Evolutionary conservation across 2,329 filamentous ascomycete species (phyloP).

Genomic region (Helotiales sp.): DNA sequence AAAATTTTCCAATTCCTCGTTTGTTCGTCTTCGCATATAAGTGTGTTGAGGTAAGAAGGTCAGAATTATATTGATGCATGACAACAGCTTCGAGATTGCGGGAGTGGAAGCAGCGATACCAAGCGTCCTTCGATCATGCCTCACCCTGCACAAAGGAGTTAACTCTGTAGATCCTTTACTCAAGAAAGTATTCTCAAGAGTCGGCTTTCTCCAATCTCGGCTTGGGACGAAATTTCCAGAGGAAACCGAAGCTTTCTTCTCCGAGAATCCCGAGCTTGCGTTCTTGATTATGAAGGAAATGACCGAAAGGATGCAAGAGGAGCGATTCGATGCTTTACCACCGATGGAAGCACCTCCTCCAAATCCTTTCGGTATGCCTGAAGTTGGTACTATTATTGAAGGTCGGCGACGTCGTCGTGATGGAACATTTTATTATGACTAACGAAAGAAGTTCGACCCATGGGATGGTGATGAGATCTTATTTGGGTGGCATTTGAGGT

Average conservation of each 20-base stretch:
- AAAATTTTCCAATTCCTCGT: no score
- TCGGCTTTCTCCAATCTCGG: constrained; percentile 48
- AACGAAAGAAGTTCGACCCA: neutral
- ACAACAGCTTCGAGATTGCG: constrained; percentile 33
- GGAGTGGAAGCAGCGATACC: constrained; percentile 32
- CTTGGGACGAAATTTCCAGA: constrained; percentile 44
- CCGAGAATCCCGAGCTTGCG: constrained; percentile 46
- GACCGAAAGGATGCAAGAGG: constrained; percentile 43
- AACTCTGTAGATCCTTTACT: constrained; percentile 44
- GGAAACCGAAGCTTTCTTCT: constrained; percentile 44
- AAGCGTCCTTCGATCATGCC: constrained; percentile 43
- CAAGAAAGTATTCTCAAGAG: constrained; percentile 49
- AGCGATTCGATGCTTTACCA: constrained; percentile 40
- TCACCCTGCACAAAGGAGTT: constrained; percentile 44
- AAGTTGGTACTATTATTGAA: constrained; percentile 21
- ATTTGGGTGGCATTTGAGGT: neutral
- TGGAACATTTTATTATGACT: constrained; percentile 1
- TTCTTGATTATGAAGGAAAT: constrained; percentile 50
- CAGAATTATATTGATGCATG: neutral
- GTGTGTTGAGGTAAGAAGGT: neutral
- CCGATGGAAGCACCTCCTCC: constrained; percentile 42
- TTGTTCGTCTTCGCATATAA: no score
- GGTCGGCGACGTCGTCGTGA: constrained; percentile 17
- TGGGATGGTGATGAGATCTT: neutral
- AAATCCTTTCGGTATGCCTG: neutral